Conservation (phyloP, 1,284 basidiomycete species). For the Fistulinella cinereoalba region DNA sequence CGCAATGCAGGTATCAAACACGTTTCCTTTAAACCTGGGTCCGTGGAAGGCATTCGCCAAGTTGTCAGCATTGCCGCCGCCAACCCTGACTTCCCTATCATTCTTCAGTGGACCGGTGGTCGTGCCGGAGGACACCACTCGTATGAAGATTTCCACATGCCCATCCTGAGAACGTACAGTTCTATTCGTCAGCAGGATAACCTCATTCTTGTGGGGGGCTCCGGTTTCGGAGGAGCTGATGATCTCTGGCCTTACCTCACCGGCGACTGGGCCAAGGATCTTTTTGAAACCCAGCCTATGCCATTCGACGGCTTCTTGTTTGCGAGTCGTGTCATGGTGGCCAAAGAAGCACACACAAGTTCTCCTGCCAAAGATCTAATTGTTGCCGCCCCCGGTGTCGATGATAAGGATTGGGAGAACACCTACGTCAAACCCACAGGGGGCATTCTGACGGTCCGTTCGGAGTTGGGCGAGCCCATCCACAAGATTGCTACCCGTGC, state of each 20-base stretch:
- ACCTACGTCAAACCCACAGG: constrained; percentile 95
- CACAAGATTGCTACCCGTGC: constrained; percentile 98
- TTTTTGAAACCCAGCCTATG: constrained; percentile 92
- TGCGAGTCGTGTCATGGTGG: constrained; percentile 96
- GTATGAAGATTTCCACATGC: constrained; percentile 98
- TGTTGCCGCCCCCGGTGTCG: constrained; percentile 90
- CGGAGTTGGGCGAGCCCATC: constrained; percentile 97
- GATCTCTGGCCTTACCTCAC: constrained; percentile 97
- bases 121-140: constrained; percentile 99
- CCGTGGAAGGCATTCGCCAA: constrained; percentile 94
- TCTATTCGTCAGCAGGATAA: constrained; percentile 88
- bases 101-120: constrained; percentile 98
- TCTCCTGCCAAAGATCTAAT: constrained; percentile 96
- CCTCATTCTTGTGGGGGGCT: constrained; percentile 91
- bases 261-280: constrained; percentile 89
- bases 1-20: constrained; percentile 86
- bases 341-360: constrained; percentile 95
- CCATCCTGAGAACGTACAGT: constrained; percentile 87
- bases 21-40: constrained; percentile 96
- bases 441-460: constrained; percentile 94
- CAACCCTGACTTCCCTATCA: constrained; percentile 97
- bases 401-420: constrained; percentile 90
- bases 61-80: constrained; percentile 94
- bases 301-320: constrained; percentile 98
- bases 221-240: constrained; percentile 93